A percentile compares a stretch with the other conserved stretches of the same genome.
phyloP scores from a whole-genome alignment of 2,329 filamentous ascomycete genomes.

The Stromatinia cepivora region DNA sequence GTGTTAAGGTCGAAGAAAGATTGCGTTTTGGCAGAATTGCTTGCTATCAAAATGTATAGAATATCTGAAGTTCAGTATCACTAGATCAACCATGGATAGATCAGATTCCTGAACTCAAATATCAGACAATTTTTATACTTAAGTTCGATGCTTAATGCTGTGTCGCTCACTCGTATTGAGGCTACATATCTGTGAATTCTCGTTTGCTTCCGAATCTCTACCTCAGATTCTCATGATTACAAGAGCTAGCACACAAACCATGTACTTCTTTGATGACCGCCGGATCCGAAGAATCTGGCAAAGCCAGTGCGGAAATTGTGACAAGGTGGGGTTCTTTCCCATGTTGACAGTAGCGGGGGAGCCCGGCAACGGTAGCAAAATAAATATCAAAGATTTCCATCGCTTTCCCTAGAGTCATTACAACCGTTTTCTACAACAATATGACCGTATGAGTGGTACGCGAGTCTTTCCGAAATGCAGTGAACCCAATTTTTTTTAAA shows the following conservation, averaged over 20 bases:
- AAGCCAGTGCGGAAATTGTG: conserved; percentile 1
- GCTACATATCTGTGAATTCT: background rate
- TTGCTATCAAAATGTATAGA: conserved; percentile 18
- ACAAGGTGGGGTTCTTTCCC: conserved; percentile 2
- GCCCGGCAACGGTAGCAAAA: conserved; percentile 4
- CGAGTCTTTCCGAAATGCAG: conserved; percentile 21
- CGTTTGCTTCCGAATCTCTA: background rate
- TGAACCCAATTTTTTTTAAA: conserved; percentile 14
- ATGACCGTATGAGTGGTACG: conserved; percentile 21
- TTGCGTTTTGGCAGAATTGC: conserved; percentile 23
- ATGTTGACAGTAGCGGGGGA: conserved; percentile 21
- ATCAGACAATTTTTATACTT: conserved; percentile 18
- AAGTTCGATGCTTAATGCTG: conserved; percentile 2
- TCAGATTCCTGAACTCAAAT: conserved; percentile 16
- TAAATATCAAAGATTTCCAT: conserved; percentile 18
- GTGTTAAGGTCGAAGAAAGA: conserved; percentile 23
- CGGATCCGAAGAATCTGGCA: conserved; percentile 14
- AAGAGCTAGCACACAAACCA: background rate
- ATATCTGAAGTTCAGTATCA: conserved; percentile 20
- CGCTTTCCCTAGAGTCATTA: background rate
- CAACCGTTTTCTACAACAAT: conserved; percentile 2
- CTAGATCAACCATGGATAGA: conserved; percentile 14
- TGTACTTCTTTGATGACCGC: background rate
- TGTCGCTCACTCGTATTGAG: background rate
- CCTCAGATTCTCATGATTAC: background rate